Conservation (phyloP, 1,139 yeast genomes). For the Hanseniaspora sp. region DNA sequence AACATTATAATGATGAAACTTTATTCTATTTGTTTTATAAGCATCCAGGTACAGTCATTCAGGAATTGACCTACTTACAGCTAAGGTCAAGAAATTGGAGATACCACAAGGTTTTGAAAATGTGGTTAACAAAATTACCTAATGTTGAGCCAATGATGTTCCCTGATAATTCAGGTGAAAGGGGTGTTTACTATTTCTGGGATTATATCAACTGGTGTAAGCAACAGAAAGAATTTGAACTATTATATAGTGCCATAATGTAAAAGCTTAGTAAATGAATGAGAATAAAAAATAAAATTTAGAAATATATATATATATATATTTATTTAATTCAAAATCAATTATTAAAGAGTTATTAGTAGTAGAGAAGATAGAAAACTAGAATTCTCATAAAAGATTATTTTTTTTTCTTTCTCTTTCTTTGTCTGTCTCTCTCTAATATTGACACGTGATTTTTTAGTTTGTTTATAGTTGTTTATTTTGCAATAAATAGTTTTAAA, state of each 20-base stretch:
- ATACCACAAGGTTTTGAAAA: constrained; percentile 87
- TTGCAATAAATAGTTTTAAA: no score
- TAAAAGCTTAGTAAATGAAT: constrained; percentile 17
- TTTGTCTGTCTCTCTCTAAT: no score
- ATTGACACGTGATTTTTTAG: no score
- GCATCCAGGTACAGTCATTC: constrained; percentile 84
- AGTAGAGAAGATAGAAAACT: no score
- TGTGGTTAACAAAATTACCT: constrained; percentile 94
- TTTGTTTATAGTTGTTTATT: no score
- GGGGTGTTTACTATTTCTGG: constrained; percentile 91
- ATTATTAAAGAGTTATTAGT: no score
- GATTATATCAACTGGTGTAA: constrained; percentile 96
- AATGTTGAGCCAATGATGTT: constrained; percentile 79
- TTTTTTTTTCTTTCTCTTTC: no score
- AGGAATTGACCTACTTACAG: constrained; percentile 88
- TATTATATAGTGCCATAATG: constrained; percentile 49
- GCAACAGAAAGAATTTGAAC: constrained; percentile 70
- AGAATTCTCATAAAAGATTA: no score
- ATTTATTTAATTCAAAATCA: no score
- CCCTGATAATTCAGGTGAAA: constrained; percentile 61
- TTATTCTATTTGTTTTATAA: constrained; percentile 87
- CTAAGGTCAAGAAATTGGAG: constrained; percentile 89
- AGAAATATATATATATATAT: no score
- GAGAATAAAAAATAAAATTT: no score
- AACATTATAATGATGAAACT: constrained; percentile 79